Percentiles rank a stretch among this genome's conserved stretches.
These are phyloP conservation scores for Alternaria metachromatica DNA, from an alignment of 2,329 filamentous ascomycete species.

Conservation along the genomic window DNA sequence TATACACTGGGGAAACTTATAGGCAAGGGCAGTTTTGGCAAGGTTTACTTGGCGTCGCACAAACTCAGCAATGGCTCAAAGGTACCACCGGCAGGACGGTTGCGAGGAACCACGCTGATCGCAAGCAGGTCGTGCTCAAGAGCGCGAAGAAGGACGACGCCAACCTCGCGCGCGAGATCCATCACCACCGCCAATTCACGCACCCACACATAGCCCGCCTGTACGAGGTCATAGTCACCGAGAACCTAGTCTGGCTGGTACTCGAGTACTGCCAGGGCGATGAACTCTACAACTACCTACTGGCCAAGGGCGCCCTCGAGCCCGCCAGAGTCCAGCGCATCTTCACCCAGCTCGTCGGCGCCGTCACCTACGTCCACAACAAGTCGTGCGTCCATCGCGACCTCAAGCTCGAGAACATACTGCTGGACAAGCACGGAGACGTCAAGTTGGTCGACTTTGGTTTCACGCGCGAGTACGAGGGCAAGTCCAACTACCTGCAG, in stretches of 20 bases:
- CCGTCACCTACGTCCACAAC: slow-evolving; percentile 92
- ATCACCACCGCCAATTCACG: slow-evolving; percentile 96
- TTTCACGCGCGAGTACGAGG: slow-evolving; percentile 96
- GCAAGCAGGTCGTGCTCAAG: slow-evolving; percentile 89
- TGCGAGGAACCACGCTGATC: slow-evolving; percentile 17
- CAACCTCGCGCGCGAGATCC: slow-evolving; percentile 95
- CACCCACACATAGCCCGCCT: slow-evolving; percentile 96
- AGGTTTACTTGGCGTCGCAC: slow-evolving; percentile 94
- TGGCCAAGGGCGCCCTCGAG: slow-evolving; percentile 83
- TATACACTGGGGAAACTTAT: slow-evolving; percentile 91
- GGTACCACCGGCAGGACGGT: slow-evolving; percentile 57
- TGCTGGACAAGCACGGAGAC: slow-evolving; percentile 95
- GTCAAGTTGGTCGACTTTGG: slow-evolving; percentile 98
- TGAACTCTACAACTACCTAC: slow-evolving; percentile 95
- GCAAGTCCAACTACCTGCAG: slow-evolving; percentile 90
- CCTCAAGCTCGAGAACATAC: slow-evolving; percentile 93
- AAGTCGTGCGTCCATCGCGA: slow-evolving; percentile 97
- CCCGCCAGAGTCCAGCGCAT: slow-evolving; percentile 91
- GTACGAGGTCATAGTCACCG: slow-evolving; percentile 98
- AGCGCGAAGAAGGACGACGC: slow-evolving; percentile 95
- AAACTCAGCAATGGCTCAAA: slow-evolving; percentile 99
- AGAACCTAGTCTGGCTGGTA: slow-evolving; percentile 92
- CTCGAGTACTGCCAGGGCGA: slow-evolving; percentile 96
- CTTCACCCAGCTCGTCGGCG: slow-evolving; percentile 93
- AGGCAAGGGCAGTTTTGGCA: slow-evolving; percentile 97